Conservation (phyloP, 441 rosid species). For the Theobroma grandiflorum region DNA sequence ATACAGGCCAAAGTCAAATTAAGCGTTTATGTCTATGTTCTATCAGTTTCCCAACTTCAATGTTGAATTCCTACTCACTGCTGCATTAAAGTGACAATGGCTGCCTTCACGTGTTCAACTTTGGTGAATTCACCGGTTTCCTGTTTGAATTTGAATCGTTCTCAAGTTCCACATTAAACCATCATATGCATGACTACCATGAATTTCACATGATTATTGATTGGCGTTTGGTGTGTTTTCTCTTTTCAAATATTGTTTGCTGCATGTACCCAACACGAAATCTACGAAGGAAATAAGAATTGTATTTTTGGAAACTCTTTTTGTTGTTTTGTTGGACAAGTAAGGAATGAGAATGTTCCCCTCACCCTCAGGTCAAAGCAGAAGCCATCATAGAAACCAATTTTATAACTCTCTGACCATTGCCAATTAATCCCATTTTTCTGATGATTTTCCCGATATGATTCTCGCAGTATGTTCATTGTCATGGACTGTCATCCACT, state of each 20-base stretch:
- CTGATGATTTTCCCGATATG: neutral
- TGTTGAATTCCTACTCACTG: neutral
- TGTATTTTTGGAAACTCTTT: neutral
- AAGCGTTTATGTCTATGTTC: neutral
- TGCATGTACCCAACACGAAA: neutral
- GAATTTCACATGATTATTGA: constrained; percentile 16
- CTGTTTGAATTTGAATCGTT: constrained; percentile 16
- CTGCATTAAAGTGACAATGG: neutral
- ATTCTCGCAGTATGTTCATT: neutral
- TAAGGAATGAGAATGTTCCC: neutral
- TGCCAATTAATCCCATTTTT: neutral
- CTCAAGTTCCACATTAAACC: neutral
- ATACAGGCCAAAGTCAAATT: neutral
- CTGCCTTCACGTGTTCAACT: constrained; percentile 27
- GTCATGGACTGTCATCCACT: neutral
- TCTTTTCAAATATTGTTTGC: constrained; percentile 23
- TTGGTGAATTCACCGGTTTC: neutral
- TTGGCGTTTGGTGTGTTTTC: neutral
- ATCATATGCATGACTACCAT: neutral
- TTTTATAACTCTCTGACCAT: constrained; percentile 5
- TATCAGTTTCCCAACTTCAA: neutral
- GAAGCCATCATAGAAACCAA: neutral
- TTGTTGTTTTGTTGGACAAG: neutral
- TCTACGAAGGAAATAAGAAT: neutral
- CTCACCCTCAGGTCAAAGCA: neutral